Base-by-base conservation (phyloP, 192 early-diverging fungal species). In the Backusella circina region DNA sequence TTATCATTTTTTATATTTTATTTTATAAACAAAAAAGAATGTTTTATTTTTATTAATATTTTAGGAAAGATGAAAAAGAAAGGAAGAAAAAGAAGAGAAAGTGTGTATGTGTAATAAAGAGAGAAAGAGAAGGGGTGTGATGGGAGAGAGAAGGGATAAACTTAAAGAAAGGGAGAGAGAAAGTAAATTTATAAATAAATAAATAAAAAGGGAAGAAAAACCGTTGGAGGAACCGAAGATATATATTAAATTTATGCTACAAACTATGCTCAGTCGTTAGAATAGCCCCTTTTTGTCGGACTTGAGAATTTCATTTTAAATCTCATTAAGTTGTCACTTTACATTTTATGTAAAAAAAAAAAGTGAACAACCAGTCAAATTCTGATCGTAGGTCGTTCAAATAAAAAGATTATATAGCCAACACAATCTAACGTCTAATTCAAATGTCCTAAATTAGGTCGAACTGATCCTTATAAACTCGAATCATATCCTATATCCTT, bases 171-270 rank as follows among this genome's bases (percentile, higher is more conserved):
- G 54, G 54, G n/a, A 61, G 50, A 61, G 9, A 35, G 21, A 35
- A 64, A 61, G 32, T 26, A 57, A 21, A 36, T 31, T 73, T 73
- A 73, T 65, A 57, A 57, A 57, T 57, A 57, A 57, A 57, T 57
- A 57, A 57, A 57, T 57, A 57, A 57, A 57, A 26, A 15, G 44
- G 15, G 23, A 21, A 51, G 21, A 61, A 28, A 57, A 26, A 57
- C 54, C 54, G 54, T 57, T 57, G 5, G 5, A 57, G 54, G 54
- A 57, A 57, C 54, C 54, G 54, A 57, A 54, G 51, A 54, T 26
- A 57, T 26, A 57, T 23, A 57, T 21, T 26, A 57, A 47, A 47
- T 47, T 47, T 47, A 47, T 47, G 44, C 44, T 47, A 47, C 44
- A 18, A 47, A 16, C 44, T 47, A 16, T 47, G 18, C 5, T 47